A percentile compares a stretch with the other conserved stretches of the same genome.
These are phyloP conservation scores for Cryomyces minteri DNA, from an alignment of 495 filamentous ascomycete genomes.

Conservation along the genomic window DNA sequence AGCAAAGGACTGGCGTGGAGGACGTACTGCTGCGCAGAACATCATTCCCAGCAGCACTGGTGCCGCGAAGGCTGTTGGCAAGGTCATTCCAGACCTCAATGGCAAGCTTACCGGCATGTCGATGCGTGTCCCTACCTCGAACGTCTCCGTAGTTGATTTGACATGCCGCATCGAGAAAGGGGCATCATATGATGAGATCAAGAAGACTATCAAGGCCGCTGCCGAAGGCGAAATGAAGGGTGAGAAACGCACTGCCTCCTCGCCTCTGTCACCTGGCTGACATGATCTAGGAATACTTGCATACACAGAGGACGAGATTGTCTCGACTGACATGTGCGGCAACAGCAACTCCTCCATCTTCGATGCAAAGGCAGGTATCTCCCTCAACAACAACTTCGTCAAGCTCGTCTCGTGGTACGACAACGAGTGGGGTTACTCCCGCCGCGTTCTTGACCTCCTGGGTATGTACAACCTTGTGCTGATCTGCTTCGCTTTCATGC, in stretches of 20 bases:
- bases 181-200: slow-evolving; percentile 86
- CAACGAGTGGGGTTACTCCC: slow-evolving; percentile 94
- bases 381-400: slow-evolving; percentile 94
- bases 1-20: slow-evolving; percentile 97
- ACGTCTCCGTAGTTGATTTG: slow-evolving; percentile 97
- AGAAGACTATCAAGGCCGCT: slow-evolving; percentile 76
- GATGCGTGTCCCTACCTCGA: slow-evolving; percentile 95
- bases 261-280: background rate
- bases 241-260: slow-evolving; percentile 21
- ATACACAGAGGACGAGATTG: slow-evolving; percentile 95
- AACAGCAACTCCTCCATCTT: slow-evolving; percentile 90
- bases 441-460: slow-evolving; percentile 94
- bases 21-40: slow-evolving; percentile 95
- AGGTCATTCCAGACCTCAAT: slow-evolving; percentile 93
- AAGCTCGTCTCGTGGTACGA: slow-evolving; percentile 99
- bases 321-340: slow-evolving; percentile 86
- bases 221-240: slow-evolving; percentile 72
- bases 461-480: slow-evolving; percentile 18
- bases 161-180: slow-evolving; percentile 85
- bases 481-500: background rate
- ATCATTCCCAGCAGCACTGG: slow-evolving; percentile 99
- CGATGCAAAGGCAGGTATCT: slow-evolving; percentile 98
- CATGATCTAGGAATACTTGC: slow-evolving; percentile 49
- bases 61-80: slow-evolving; percentile 99
- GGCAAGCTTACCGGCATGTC: slow-evolving; percentile 99